Percentiles rank a stretch among this genome's conserved stretches.
phyloP scores from a whole-genome alignment of 2,329 filamentous ascomycete species.

The Pezicula carpinea region DNA sequence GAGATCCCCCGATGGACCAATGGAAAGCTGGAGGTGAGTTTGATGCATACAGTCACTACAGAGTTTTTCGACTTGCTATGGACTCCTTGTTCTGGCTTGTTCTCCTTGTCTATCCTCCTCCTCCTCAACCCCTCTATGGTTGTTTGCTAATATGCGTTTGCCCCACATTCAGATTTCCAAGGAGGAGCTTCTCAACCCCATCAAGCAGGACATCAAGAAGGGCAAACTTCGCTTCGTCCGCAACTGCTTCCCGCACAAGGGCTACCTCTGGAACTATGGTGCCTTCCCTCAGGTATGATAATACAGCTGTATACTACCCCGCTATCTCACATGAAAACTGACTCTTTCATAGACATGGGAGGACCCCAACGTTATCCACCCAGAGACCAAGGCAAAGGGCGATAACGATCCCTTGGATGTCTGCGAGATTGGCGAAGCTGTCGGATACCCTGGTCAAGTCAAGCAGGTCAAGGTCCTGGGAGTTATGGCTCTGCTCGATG shows the following conservation, averaged over 20 bases:
- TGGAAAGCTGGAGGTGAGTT: slow-evolving; percentile 92
- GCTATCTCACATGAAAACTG: slow-evolving; percentile 6
- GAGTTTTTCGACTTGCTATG: slow-evolving; percentile 1
- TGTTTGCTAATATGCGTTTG: slow-evolving; percentile 7
- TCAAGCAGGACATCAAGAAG: slow-evolving; percentile 99
- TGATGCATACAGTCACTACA: slow-evolving; percentile 1
- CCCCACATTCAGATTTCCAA: slow-evolving; percentile 75
- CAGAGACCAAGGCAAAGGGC: slow-evolving; percentile 99
- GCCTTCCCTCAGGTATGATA: slow-evolving; percentile 87
- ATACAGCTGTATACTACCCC: background rate
- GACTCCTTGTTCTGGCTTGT: slow-evolving; percentile 7
- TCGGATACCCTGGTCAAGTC: slow-evolving; percentile 91
- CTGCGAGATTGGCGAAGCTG: slow-evolving; percentile 98
- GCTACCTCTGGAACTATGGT: slow-evolving; percentile 99
- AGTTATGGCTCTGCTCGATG: slow-evolving; percentile 98
- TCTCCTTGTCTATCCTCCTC: background rate
- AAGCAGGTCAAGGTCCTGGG: slow-evolving; percentile 99
- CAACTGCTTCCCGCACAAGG: slow-evolving; percentile 99
- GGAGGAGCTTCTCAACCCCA: slow-evolving; percentile 96
- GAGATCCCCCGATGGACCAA: slow-evolving; percentile 99
- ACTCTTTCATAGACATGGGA: slow-evolving; percentile 77
- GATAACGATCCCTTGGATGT: slow-evolving; percentile 99
- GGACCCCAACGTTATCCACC: slow-evolving; percentile 92
- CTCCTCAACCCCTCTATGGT: background rate
- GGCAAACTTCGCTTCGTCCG: slow-evolving; percentile 98